These are phyloP conservation scores for Botrytis byssoidea DNA, from an alignment of 2,329 filamentous ascomycete species.

Conservation along the genomic window DNA sequence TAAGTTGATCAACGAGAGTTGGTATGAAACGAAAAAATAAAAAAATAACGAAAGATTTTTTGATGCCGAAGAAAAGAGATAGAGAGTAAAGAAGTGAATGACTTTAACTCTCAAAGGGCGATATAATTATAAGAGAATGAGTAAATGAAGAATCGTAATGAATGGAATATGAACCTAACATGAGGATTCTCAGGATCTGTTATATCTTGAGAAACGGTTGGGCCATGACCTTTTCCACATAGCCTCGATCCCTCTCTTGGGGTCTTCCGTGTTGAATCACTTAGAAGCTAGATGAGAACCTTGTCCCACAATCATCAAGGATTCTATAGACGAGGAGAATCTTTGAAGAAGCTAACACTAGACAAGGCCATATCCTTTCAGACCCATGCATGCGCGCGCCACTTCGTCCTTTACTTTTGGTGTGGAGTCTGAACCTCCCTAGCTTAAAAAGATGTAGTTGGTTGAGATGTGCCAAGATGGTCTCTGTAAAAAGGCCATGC, in stretches of 20 bases:
- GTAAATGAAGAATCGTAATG: slow-evolving; percentile 13
- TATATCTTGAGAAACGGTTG: slow-evolving; percentile 21
- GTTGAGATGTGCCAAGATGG: slow-evolving; percentile 3
- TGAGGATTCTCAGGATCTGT: slow-evolving; percentile 24
- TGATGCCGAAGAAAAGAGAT: slow-evolving; percentile 38
- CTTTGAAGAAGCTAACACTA: slow-evolving; percentile 13
- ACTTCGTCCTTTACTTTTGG: slow-evolving; percentile 3
- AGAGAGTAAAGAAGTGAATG: slow-evolving; percentile 47
- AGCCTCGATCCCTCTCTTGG: slow-evolving; percentile 16
- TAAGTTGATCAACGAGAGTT: slow-evolving; percentile 30
- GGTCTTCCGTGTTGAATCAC: slow-evolving; percentile 14
- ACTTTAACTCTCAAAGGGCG: slow-evolving; percentile 41
- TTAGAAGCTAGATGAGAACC: slow-evolving; percentile 8
- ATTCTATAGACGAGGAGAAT: slow-evolving; percentile 13
- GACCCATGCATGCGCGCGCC: slow-evolving; percentile 21
- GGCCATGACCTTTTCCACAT: slow-evolving; percentile 20
- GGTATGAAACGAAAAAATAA: slow-evolving; percentile 26
- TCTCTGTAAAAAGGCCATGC: neutral
- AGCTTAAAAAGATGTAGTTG: neutral
- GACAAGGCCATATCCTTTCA: slow-evolving; percentile 9
- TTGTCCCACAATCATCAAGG: slow-evolving; percentile 5
- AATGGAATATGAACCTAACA: slow-evolving; percentile 7
- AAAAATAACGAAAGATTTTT: slow-evolving; percentile 38
- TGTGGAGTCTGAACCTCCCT: neutral
- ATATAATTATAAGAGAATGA: slow-evolving; percentile 21